Conservation (phyloP, 805 yeast genomes). For the Teunomyces barrocoloradensis region DNA sequence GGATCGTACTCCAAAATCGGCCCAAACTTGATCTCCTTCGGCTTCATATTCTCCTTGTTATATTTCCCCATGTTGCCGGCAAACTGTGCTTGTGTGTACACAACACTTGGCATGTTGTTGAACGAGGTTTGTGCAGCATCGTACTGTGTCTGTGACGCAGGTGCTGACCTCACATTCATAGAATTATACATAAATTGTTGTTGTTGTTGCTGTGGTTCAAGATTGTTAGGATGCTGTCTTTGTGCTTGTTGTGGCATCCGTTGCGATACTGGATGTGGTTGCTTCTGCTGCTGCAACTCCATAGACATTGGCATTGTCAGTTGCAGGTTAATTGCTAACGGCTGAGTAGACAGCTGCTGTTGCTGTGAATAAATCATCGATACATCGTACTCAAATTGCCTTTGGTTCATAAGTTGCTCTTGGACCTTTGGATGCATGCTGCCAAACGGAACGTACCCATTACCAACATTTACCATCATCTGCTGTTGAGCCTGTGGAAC, state of each 20-base stretch:
- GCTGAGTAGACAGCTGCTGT: slow-evolving; percentile 9
- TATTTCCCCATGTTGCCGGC: neutral
- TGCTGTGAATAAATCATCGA: neutral
- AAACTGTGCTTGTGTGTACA: slow-evolving; percentile 7
- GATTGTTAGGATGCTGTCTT: neutral
- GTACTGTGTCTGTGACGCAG: slow-evolving; percentile 17
- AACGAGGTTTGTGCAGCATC: neutral
- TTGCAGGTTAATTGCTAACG: neutral
- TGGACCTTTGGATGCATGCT: slow-evolving; percentile 17
- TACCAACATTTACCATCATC: slow-evolving; percentile 20
- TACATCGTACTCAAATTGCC: slow-evolving; percentile 13
- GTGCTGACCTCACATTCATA: slow-evolving; percentile 16
- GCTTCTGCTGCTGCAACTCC: slow-evolving; percentile 3
- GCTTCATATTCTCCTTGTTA: slow-evolving; percentile 21
- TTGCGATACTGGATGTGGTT: neutral
- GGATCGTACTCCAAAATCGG: slow-evolving; percentile 43
- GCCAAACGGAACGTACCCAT: slow-evolving; percentile 18
- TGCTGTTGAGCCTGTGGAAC: slow-evolving; percentile 11
- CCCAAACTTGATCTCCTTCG: slow-evolving; percentile 34
- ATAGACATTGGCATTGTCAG: neutral
- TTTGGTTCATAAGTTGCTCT: slow-evolving; percentile 17
- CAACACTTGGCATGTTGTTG: neutral
- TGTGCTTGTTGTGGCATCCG: slow-evolving; percentile 9
- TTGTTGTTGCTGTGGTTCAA: slow-evolving; percentile 8
- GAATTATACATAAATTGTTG: slow-evolving; percentile 7